Evolutionary conservation across 2,329 filamentous ascomycete species (phyloP), one percentile per base, ranked within the genome.

Genomic region (Nigrograna mackinnonii): DNA sequence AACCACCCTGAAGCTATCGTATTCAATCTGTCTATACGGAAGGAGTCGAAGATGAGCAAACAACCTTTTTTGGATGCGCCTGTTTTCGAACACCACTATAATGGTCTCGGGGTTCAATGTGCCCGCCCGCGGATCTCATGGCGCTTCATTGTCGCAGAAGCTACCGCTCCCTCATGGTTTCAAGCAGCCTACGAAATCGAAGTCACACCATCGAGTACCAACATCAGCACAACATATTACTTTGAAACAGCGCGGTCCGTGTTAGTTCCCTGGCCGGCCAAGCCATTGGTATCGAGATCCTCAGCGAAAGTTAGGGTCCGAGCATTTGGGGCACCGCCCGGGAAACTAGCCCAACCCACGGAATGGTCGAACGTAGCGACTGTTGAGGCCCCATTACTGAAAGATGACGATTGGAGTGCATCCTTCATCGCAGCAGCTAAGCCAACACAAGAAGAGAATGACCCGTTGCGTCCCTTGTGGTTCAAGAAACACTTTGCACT

Each of bases 121-220:
- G 51, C 60, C 0, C 39, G 59, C 7, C 76, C 75, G 6, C 65
- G 75, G 0, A 70, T 79, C 32, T 76, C 75, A 2, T 79, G 75
- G 75, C 52, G 66, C 4, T 76, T 77, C 34, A 60, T n/a, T n/a
- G n/a, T n/a, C n/a, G n/a, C 62, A 3, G 70, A 71, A 2, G 54
- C 64, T 5, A 65, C 59, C 6, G 33, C n/a, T n/a, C n/a, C n/a
- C n/a, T n/a, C n/a, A 58, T 0, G 54, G 73, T 45, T 78, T 74
- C 74, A 60, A 63, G 4, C 76, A 78, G 55, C 64, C 6, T 78
- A 78, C 32, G 72, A 74, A 4, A 46, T 79, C 3, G 69, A 77
- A 41, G 58, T 78, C n/a, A n/a, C n/a, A n/a, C n/a, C n/a, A n/a
- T n/a, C n/a, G n/a, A n/a, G n/a, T n/a, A n/a, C n/a, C n/a, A n/a